Conservation (phyloP, 2,329 filamentous ascomycete species). For the Penicillium sp. region DNA sequence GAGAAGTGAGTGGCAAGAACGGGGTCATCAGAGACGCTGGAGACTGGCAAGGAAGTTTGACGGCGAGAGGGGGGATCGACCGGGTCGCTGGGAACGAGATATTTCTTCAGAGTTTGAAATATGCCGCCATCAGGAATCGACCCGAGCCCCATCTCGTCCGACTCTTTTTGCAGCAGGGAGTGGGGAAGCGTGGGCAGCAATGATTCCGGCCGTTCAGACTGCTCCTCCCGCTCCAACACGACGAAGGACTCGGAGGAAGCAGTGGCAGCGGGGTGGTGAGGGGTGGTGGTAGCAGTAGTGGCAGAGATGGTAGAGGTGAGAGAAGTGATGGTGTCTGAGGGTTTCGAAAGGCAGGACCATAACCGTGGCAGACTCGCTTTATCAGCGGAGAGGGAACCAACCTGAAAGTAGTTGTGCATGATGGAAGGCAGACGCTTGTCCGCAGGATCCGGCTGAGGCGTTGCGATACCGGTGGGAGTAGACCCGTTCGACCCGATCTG, state of each 20-base stretch:
- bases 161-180: slow-evolving; percentile 45
- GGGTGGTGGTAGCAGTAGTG: no score
- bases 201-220: slow-evolving; percentile 31
- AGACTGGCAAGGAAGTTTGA: slow-evolving; percentile 56
- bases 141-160: slow-evolving; percentile 42
- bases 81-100: slow-evolving; percentile 39
- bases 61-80: slow-evolving; percentile 40
- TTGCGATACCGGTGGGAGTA: slow-evolving; percentile 86
- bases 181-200: slow-evolving; percentile 46
- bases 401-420: slow-evolving; percentile 97
- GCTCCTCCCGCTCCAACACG: slow-evolving; percentile 41
- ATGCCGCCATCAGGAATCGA: slow-evolving; percentile 41
- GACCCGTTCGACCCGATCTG: slow-evolving; percentile 68
- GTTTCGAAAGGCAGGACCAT: slow-evolving; percentile 37
- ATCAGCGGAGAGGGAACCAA: slow-evolving; percentile 84
- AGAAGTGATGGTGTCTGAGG: no score
- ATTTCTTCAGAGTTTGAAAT: slow-evolving; percentile 46
- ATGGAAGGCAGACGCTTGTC: slow-evolving; percentile 96
- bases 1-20: slow-evolving; percentile 68
- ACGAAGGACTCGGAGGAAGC: slow-evolving; percentile 43
- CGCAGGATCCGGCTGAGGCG: slow-evolving; percentile 85
- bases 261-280: slow-evolving; percentile 13
- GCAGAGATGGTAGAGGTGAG: no score
- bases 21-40: slow-evolving; percentile 61
- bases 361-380: slow-evolving; percentile 50